phyloP scores from a whole-genome alignment of 495 filamentous ascomycete genomes.

The Extremus antarcticus region DNA sequence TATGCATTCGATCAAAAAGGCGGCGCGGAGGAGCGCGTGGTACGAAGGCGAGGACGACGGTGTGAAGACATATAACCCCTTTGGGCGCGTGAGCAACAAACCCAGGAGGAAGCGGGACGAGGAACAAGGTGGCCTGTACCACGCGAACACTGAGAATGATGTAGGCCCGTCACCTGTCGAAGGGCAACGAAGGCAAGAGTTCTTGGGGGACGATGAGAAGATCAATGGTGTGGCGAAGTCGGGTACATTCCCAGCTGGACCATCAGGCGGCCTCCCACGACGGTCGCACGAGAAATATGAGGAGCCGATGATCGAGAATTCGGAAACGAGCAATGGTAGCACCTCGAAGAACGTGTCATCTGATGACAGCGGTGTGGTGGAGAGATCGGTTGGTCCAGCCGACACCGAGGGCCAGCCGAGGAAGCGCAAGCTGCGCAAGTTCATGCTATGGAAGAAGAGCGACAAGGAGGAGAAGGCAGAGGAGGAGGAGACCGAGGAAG shows the following conservation, averaged over 20 bases:
- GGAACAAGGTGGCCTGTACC: neutral
- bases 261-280: neutral
- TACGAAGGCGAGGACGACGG: neutral
- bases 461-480: neutral
- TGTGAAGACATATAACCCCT: conserved; percentile 7
- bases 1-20: conserved; percentile 16
- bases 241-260: conserved; percentile 9
- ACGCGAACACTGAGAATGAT: conserved; percentile 10
- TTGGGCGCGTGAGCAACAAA: conserved; percentile 3
- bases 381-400: neutral
- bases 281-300: neutral
- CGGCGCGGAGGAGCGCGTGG: conserved; percentile 12
- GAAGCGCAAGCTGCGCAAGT: conserved; percentile 16
- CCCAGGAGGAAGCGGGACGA: neutral
- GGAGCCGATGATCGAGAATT: neutral
- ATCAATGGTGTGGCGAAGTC: conserved; percentile 2
- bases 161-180: conserved; percentile 13
- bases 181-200: neutral
- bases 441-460: conserved; percentile 11
- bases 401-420: conserved; percentile 4
- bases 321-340: conserved; percentile 4
- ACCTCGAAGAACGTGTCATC: neutral
- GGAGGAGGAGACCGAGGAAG: conserved; percentile 6
- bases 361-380: neutral
- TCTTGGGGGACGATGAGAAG: neutral